These are phyloP conservation scores for Colletotrichum spinosum DNA, from an alignment of 2,329 filamentous ascomycete species.

Conservation along the genomic window DNA sequence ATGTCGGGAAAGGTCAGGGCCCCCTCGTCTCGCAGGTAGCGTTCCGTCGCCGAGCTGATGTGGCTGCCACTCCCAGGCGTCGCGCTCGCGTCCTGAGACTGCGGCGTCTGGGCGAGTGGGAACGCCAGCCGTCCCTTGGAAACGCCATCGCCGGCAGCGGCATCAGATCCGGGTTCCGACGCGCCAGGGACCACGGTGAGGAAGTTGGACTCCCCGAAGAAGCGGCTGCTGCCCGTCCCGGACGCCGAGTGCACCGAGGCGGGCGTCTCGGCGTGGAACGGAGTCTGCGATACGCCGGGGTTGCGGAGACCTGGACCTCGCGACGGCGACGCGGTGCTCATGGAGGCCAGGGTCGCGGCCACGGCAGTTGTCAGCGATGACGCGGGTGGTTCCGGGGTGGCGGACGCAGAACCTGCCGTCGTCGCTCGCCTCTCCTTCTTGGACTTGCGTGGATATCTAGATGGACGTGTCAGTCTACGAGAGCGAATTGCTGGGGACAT, in stretches of 20 bases:
- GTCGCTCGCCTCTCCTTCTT: conserved; percentile 22
- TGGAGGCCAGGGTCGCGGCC: conserved; percentile 23
- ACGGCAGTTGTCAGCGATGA: conserved; percentile 18
- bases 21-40: conserved; percentile 40
- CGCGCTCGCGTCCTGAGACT: conserved; percentile 22
- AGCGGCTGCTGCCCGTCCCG: conserved; percentile 39
- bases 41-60: conserved; percentile 38
- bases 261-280: conserved; percentile 30
- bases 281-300: conserved; percentile 12
- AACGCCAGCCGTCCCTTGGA: conserved; percentile 38
- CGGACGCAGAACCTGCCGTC: not conserved
- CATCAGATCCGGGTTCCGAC: conserved; percentile 8
- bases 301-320: conserved; percentile 4
- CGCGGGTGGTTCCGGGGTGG: conserved; percentile 9
- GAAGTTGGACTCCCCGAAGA: conserved; percentile 54
- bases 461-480: not conserved
- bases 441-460: conserved; percentile 38
- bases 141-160: not conserved
- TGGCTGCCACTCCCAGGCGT: conserved; percentile 30
- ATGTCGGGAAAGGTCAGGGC: conserved; percentile 39
- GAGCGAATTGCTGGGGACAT: no score
- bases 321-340: conserved; percentile 31
- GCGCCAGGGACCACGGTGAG: conserved; percentile 46
- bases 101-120: conserved; percentile 31
- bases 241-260: conserved; percentile 18